Conservation (phyloP, 306 rosid genomes). For the Calophaca sinica region DNA sequence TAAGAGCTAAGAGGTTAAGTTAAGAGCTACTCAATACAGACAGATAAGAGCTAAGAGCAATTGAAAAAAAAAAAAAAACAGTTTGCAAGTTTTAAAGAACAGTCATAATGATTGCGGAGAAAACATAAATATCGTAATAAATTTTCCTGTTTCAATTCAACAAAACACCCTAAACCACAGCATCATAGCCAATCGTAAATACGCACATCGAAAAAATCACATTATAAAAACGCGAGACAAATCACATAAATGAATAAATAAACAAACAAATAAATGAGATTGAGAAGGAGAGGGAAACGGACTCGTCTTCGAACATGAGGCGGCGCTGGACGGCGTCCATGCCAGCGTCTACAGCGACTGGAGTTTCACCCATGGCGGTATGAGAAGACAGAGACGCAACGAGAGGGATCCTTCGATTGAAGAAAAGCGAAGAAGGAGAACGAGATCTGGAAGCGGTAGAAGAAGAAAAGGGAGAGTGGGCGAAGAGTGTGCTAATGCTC, state of each 20-base stretch:
- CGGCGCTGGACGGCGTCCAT: slow-evolving; percentile 99
- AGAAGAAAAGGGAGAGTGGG: background rate
- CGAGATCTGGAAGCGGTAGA: slow-evolving; percentile 41
- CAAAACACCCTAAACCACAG: background rate
- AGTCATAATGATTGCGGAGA: background rate
- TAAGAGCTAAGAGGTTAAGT: too few relatives aligned
- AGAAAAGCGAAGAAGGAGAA: background rate
- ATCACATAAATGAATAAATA: background rate
- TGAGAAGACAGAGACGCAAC: slow-evolving; percentile 47
- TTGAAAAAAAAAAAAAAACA: too few relatives aligned
- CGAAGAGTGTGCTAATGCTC: background rate
- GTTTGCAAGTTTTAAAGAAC: background rate
- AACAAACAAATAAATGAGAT: background rate
- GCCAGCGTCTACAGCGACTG: slow-evolving; percentile 59
- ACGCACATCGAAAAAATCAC: background rate
- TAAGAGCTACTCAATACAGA: too few relatives aligned
- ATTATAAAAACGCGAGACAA: background rate
- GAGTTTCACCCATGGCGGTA: slow-evolving; percentile 67
- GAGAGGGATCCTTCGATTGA: background rate
- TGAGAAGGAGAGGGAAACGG: slow-evolving; percentile 38
- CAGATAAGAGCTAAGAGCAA: too few relatives aligned
- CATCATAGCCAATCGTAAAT: background rate
- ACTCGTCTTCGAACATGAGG: slow-evolving; percentile 99
- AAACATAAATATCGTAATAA: background rate
- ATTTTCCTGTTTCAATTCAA: background rate